These are phyloP conservation scores for Tricholoma bakamatsutake DNA, from an alignment of 768 basidiomycete species.

Conservation along the genomic window DNA sequence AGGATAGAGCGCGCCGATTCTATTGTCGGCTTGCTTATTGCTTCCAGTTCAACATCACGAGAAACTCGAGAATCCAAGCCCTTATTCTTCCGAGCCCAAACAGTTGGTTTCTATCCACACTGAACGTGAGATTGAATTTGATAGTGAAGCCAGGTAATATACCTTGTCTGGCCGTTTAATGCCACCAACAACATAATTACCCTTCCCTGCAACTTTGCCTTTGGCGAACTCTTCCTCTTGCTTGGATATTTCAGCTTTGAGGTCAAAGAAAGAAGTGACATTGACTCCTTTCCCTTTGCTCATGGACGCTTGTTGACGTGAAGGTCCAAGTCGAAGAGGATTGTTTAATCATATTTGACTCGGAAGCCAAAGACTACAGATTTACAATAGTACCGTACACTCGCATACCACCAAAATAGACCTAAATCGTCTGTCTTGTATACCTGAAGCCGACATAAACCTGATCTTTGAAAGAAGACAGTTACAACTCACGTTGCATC, in stretches of 20 bases:
- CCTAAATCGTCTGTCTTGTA: not conserved
- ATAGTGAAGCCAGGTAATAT: slow-evolving; percentile 5
- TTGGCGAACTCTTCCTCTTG: slow-evolving; percentile 53
- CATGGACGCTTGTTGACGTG: slow-evolving; percentile 9
- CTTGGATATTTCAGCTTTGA: slow-evolving; percentile 68
- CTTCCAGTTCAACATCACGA: slow-evolving; percentile 69
- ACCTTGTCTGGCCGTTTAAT: slow-evolving; percentile 71
- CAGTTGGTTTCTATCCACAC: slow-evolving; percentile 80
- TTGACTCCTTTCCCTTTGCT: slow-evolving; percentile 66
- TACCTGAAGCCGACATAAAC: not conserved
- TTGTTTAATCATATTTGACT: not conserved
- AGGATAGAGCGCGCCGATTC: slow-evolving; percentile 67
- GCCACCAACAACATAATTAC: slow-evolving; percentile 50
- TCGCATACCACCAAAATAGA: too few relatives aligned
- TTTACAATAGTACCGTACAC: too few relatives aligned
- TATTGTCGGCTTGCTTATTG: slow-evolving; percentile 59
- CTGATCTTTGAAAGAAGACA: not conserved
- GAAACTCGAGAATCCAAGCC: slow-evolving; percentile 60
- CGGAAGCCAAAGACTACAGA: not conserved
- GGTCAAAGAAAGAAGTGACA: slow-evolving; percentile 74
- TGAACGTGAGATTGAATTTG: not conserved
- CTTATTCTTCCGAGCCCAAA: slow-evolving; percentile 74
- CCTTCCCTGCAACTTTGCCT: slow-evolving; percentile 53
- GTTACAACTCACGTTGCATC: slow-evolving; percentile 78
- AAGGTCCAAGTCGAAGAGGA: not conserved